phyloP scores from a whole-genome alignment of 306 rosid genomes.

The Senna tora region DNA sequence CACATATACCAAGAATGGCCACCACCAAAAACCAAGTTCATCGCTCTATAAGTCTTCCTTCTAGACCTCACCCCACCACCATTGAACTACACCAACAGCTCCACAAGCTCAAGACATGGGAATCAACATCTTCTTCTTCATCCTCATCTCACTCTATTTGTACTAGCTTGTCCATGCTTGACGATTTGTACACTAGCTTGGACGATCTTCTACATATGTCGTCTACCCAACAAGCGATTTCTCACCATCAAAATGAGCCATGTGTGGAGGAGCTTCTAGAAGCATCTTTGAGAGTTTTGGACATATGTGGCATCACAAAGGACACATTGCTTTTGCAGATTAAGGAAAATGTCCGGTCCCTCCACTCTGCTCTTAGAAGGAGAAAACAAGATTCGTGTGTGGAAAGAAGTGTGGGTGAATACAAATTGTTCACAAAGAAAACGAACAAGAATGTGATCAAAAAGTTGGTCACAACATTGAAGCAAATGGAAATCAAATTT shows the following conservation, averaged over 20 bases:
- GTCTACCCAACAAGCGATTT: constrained; percentile 57
- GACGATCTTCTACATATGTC: constrained; percentile 64
- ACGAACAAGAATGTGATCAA: constrained; percentile 65
- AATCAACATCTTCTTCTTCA: constrained; percentile 45
- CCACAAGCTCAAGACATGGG: constrained; percentile 49
- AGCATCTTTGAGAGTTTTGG: constrained; percentile 63
- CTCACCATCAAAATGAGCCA: constrained; percentile 45
- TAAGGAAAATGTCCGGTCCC: constrained; percentile 55
- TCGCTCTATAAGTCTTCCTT: constrained; percentile 73
- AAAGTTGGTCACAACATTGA: constrained; percentile 44
- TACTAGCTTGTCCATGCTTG: constrained; percentile 45
- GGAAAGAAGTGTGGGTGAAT: constrained; percentile 48
- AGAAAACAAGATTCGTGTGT: constrained; percentile 59
- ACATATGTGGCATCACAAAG: constrained; percentile 61
- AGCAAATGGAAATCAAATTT: constrained; percentile 50
- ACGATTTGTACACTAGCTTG: constrained; percentile 53
- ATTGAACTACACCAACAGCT: constrained; percentile 56
- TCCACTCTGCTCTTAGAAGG: constrained; percentile 69
- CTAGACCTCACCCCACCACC: constrained; percentile 64
- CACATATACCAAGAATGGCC: constrained; percentile 41
- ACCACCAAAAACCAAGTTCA: constrained; percentile 41
- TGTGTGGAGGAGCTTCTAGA: constrained; percentile 62
- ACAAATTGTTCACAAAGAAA: constrained; percentile 50
- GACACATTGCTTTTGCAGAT: constrained; percentile 50
- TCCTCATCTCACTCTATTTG: constrained; percentile 48